Evolutionary conservation across 2,329 filamentous ascomycete genomes (phyloP), one percentile per base, ranked within the genome.

Genomic region (Westerdykella sp.): DNA sequence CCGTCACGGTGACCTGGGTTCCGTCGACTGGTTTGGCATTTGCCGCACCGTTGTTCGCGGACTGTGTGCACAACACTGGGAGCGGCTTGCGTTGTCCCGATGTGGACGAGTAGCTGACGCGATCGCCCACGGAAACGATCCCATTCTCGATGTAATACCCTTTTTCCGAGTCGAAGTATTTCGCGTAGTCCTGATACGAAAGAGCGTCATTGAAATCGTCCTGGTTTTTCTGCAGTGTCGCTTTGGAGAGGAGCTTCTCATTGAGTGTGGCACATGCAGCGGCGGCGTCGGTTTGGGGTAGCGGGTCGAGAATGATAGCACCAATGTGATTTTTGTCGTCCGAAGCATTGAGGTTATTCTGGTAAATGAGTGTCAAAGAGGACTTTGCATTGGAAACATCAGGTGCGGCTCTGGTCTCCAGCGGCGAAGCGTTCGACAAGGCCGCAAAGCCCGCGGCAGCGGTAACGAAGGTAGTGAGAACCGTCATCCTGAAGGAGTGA

Each of bases 311-410:
- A 6, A 78, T 57, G 35, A 78, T 69, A 3, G 74, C 74, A 10
- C 74, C 70, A 14, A 74, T 62, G 51, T 78, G 75, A 47, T 77
- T 77, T 21, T 56, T 62, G 57, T 77, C 73, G 47, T 79, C 75
- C 0, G 73, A 72, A 6, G 62, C 66, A 52, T 79, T 79, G 18
- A 78, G 62, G 34, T 77, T 77, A 58, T 78, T 78, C 52, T 77
- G 74, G 46, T 73, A 78, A 7, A 77, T 54, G 6, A 77, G 60
- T 0, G 73, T 75, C 41, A 77, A 53, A 1, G 73, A 76, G 1
- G 68, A 72, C 18, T 67, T 51, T 2, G 55, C 55, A 31, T 63
- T 65, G 2, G 58, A 55, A 2, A 50, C 47, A 34, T 38, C 31
- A 3, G 47, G 39, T 1, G 47, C 30, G 37, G 43, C 49, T 44